A percentile compares a stretch with the other conserved stretches of the same genome.
Conservation (phyloP, 176 grass and related monocot genomes). For the Oryza officinalis region DNA sequence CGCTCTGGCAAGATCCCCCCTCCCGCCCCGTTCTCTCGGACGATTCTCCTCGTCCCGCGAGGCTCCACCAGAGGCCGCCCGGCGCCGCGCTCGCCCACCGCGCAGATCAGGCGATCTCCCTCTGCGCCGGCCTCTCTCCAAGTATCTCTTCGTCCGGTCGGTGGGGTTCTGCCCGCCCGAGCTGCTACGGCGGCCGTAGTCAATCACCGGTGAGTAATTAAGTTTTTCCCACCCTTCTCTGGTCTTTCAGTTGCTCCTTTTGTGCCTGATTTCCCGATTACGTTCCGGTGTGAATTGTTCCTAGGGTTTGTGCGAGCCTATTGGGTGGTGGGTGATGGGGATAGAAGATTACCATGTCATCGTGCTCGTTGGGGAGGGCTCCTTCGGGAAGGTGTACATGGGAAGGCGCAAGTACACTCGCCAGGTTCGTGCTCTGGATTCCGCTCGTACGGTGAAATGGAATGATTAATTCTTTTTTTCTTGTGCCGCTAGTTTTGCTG, state of each 20-base stretch:
- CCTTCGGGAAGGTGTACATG: constrained; percentile 96
- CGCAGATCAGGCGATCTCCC: not conserved
- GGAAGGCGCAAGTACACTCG: constrained; percentile 79
- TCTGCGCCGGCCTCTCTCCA: not conserved
- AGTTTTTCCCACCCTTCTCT: not conserved
- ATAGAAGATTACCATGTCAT: constrained; percentile 90
- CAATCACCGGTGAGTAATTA: not conserved
- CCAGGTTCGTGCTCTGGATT: constrained; percentile 56
- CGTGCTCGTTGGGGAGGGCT: constrained; percentile 83
- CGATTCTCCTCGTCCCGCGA: no score
- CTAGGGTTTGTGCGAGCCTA: constrained; percentile 12
- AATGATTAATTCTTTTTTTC: not conserved
- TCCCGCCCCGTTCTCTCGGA: no score
- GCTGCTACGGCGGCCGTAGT: not conserved
- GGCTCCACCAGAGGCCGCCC: no score
- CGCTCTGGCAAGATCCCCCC: no score
- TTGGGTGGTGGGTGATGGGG: constrained; percentile 38
- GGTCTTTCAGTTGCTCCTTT: rapidly evolving
- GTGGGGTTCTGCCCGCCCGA: not conserved
- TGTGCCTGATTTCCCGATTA: not conserved
- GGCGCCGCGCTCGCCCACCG: no score
- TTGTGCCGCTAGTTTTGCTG: not conserved
- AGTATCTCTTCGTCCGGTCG: not conserved
- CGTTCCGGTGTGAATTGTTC: not conserved
- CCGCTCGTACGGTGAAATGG: not conserved